Evolutionary conservation across 2,329 filamentous ascomycete genomes (phyloP), one percentile per base, ranked within the genome.

Genomic region (Salinomyces thailandicus): DNA sequence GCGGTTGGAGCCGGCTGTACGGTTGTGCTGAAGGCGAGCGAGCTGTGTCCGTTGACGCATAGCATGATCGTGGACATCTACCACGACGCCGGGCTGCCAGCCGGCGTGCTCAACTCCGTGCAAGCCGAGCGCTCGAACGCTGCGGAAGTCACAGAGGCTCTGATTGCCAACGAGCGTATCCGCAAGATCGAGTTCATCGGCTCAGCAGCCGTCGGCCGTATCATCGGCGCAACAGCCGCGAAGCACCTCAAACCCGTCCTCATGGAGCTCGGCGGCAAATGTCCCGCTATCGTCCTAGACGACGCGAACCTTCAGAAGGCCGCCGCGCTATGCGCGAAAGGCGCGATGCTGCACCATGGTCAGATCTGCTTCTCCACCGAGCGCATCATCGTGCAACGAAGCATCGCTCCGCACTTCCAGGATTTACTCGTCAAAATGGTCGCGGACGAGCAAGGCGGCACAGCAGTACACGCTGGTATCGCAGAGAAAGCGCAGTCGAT

Each of bases 241-340:
- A 53, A 52, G 31, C 42, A 60, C 31, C 49, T 70, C n/a, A 71
- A 68, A 49, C 66, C 65, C 1, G 51, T 62, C 2, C 50, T 68
- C 6, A 51, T 71, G 32, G 68, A 72, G 46, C 59, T 71, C 2
- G 68, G 68, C 6, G 68, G 68, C 18, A 71, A 71, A 45, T 59
- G 57, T 2, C 58, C 58, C 2, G 55, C 61, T 2, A 51, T 71
- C 4, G 61, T 71, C 0, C 54, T 65, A 5, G 53, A 59, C 20
- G 67, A 70, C 40, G 66, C 66, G 0, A 59, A 70, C 41, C 45
- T 71, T 2, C 57, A 61, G 18, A 55, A 59, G 32, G 65, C 66
- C 0, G 63, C 61, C 1, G 35, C 44, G 12, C 33, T 52, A 15
- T 50, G 51, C 24, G 41, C 49, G 2, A 46, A 46, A 18, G 58